Conservation (phyloP, 2,329 filamentous ascomycete species). For the Pezicula neosporulosa region DNA sequence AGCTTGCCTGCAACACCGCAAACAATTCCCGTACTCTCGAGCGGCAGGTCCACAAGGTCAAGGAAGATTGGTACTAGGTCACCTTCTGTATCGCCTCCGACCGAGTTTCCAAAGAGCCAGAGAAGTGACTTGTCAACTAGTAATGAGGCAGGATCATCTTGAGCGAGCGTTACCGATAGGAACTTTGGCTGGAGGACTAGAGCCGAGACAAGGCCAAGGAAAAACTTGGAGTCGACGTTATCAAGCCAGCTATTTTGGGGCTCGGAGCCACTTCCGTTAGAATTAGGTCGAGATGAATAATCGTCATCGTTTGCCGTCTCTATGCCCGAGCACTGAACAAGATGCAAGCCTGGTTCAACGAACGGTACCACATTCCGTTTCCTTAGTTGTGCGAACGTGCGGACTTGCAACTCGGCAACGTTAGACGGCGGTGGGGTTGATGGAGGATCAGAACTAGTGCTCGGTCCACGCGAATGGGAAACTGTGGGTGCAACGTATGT, state of each 20-base stretch:
- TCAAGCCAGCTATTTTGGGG: conserved; percentile 48
- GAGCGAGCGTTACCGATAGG: conserved; percentile 69
- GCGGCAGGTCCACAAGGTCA: conserved; percentile 74
- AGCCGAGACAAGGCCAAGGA: conserved; percentile 59
- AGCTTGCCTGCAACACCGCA: conserved; percentile 86
- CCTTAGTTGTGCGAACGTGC: conserved; percentile 82
- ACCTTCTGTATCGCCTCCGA: conserved; percentile 72
- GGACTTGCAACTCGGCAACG: conserved; percentile 73
- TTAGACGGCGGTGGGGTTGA: conserved; percentile 74
- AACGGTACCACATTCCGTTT: conserved; percentile 71
- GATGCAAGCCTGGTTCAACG: conserved; percentile 63
- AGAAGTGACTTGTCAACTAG: conserved; percentile 69
- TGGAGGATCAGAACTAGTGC: conserved; percentile 45
- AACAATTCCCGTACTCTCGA: conserved; percentile 91
- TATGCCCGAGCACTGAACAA: conserved; percentile 79
- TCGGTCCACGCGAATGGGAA: conserved; percentile 32
- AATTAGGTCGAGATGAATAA: conserved; percentile 32
- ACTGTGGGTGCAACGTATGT: conserved; percentile 55
- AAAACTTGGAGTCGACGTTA: conserved; percentile 59
- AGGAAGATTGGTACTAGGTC: conserved; percentile 83
- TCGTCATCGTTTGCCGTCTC: conserved; percentile 24
- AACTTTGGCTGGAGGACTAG: conserved; percentile 63
- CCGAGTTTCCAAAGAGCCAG: conserved; percentile 62
- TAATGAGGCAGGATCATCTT: conserved; percentile 70
- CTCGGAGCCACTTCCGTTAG: conserved; percentile 29